A percentile compares a stretch with the other conserved stretches of the same genome.
phyloP scores from a whole-genome alignment of 768 basidiomycete genomes.

The Xanthoconium purpureum region DNA sequence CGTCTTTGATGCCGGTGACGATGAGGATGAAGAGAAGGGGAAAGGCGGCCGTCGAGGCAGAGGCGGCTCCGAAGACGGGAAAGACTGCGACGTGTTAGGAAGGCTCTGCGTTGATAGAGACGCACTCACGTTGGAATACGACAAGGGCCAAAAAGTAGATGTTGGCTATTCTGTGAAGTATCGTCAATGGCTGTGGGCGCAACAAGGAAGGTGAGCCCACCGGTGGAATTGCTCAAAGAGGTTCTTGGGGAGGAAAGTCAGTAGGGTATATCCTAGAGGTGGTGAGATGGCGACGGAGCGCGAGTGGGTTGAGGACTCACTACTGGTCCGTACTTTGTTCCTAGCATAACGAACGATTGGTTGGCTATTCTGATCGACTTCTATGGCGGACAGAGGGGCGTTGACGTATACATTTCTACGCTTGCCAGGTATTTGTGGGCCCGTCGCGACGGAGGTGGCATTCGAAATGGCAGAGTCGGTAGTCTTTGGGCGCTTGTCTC shows the following conservation, averaged over 20 bases:
- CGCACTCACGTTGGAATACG: slow-evolving; percentile 64
- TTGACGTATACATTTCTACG: slow-evolving; percentile 85
- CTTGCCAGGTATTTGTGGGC: slow-evolving; percentile 42
- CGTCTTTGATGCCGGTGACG: slow-evolving; percentile 94
- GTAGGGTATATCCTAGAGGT: slow-evolving; percentile 74
- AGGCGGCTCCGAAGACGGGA: slow-evolving; percentile 85
- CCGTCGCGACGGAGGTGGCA: slow-evolving; percentile 12
- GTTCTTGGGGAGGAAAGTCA: slow-evolving; percentile 93
- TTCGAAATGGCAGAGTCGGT: slow-evolving; percentile 32
- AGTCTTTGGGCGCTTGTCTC: slow-evolving; percentile 43
- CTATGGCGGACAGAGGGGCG: slow-evolving; percentile 55
- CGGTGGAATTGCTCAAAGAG: slow-evolving; percentile 92
- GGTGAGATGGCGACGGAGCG: neutral
- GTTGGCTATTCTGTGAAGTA: slow-evolving; percentile 68
- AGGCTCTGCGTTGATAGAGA: neutral
- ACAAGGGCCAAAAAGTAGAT: slow-evolving; percentile 87
- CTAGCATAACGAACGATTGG: slow-evolving; percentile 76
- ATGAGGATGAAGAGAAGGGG: slow-evolving; percentile 84
- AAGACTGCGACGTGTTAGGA: slow-evolving; percentile 54
- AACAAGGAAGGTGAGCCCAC: slow-evolving; percentile 35
- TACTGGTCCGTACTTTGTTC: slow-evolving; percentile 93
- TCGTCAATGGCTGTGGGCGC: neutral
- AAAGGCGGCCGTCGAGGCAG: slow-evolving; percentile 76
- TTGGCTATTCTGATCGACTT: slow-evolving; percentile 71
- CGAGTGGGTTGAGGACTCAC: slow-evolving; percentile 45